Evolutionary conservation across 441 rosid species (phyloP), one percentile per base, ranked within the genome.

Genomic region (Jatropha multifida): DNA sequence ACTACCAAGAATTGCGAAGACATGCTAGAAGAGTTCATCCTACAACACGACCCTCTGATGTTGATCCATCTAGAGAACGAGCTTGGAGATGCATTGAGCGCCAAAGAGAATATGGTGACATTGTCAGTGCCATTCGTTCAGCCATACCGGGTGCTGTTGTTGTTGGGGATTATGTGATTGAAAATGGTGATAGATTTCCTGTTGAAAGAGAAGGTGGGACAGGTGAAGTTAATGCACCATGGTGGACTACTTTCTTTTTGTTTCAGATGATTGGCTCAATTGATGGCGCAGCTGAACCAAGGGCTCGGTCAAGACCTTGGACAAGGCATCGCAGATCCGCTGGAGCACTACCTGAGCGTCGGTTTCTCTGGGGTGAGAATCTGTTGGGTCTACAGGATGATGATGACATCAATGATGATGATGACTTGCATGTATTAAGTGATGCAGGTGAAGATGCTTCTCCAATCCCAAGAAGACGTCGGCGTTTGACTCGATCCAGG

Each of bases 51-150:
- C 99, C 99, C 20, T 85, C 94, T 14, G 94, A 88, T 75, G 87
- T 87, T 65, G 97, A 96, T 82, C 99, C 97, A 5, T 94, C 90
- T 76, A 84, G 99, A 65, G 89, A 90, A 79, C 94, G 89, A 67
- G 90, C 82, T 63, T 96, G 99, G 99, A 90, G 97, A 83, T 89
- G 95, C 80, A 78, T 96, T 79, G 97, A 93, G 85, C 95, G 92
- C 44, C 97, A 94, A 85, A 94, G 98, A 79, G 99, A 96, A 72
- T 82, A 91, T 44, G 98, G 98, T 2, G 98, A 96, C 83, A 82
- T 96, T 60, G 86, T 93, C 60, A 92, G 99, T 86, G 90, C 97
- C 11, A 81, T 93, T 54, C 97, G 84, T 54, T 89, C 99, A 23
- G 94, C 99, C 32, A 90, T 93, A 76, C 99, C 99, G 0, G 98